Percentiles rank a stretch among this genome's conserved stretches.
These are phyloP conservation scores for Abrus precatorius DNA, from an alignment of 306 rosid species.

Conservation along the genomic window DNA sequence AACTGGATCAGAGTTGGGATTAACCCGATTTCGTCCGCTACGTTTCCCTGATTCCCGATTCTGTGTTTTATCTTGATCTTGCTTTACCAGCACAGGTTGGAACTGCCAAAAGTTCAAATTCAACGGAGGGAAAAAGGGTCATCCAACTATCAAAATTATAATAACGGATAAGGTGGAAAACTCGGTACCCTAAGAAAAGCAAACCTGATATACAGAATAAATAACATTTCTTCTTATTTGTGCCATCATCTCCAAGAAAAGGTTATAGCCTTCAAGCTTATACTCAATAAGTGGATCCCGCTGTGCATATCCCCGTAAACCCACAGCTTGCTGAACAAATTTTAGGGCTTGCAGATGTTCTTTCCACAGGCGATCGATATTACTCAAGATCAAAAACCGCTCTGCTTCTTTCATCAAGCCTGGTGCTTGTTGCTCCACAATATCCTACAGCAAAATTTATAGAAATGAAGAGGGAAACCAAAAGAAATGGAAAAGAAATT, in stretches of 20 bases:
- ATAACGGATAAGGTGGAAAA: neutral
- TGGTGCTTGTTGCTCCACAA: conserved; percentile 79
- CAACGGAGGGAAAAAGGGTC: neutral
- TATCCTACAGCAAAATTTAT: conserved; percentile 57
- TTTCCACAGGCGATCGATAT: conserved; percentile 94
- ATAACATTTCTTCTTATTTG: conserved; percentile 96
- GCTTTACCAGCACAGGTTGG: conserved; percentile 85
- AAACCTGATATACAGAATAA: conserved; percentile 93
- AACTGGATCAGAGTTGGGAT: conserved; percentile 63
- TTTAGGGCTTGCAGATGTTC: conserved; percentile 95
- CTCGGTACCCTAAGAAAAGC: conserved; percentile 10
- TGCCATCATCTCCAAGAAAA: conserved; percentile 99
- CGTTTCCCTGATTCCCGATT: conserved; percentile 59
- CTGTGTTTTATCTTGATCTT: conserved; percentile 63
- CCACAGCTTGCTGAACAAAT: conserved; percentile 97
- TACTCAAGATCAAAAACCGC: conserved; percentile 87
- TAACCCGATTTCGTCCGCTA: conserved; percentile 51
- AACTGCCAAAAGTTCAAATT: conserved; percentile 64
- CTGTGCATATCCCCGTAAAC: conserved; percentile 94
- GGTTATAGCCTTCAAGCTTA: conserved; percentile 96
- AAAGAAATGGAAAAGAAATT: neutral
- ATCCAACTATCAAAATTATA: neutral
- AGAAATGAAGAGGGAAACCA: conserved; percentile 23
- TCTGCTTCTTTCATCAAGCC: conserved; percentile 98
- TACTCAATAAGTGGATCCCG: conserved; percentile 97